phyloP scores from a whole-genome alignment of 768 basidiomycete species.

The Lanmaoa rubissima region DNA sequence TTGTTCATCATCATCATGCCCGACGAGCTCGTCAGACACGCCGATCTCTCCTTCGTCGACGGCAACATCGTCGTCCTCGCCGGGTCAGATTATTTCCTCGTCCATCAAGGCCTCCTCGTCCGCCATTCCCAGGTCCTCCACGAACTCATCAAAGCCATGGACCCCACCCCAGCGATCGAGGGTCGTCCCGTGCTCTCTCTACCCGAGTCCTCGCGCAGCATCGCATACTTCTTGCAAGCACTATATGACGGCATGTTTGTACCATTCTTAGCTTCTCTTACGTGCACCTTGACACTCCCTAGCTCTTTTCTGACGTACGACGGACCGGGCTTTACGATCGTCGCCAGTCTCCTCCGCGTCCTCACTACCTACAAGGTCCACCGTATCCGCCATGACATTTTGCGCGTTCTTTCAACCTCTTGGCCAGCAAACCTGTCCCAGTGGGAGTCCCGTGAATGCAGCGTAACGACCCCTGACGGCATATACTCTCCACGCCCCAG shows the following conservation, averaged over 20 bases:
- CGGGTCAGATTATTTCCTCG: conserved; percentile 58
- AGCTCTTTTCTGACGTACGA: conserved; percentile 51
- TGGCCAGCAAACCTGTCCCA: conserved; percentile 64
- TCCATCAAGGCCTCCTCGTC: conserved; percentile 63
- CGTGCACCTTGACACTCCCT: conserved; percentile 16
- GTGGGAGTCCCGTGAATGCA: conserved; percentile 71
- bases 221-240: conserved; percentile 57
- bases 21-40: conserved; percentile 40
- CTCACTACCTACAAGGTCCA: conserved; percentile 63
- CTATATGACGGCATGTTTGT: conserved; percentile 72
- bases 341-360: conserved; percentile 58
- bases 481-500: conserved; percentile 53
- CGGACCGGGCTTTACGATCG: conserved; percentile 47
- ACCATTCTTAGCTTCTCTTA: not conserved
- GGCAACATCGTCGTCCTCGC: conserved; percentile 68
- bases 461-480: conserved; percentile 47
- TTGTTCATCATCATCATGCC: conserved; percentile 11
- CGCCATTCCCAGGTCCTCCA: conserved; percentile 59
- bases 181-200: conserved; percentile 56
- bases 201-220: conserved; percentile 53
- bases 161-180: conserved; percentile 39
- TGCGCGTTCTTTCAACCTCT: conserved; percentile 47
- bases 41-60: conserved; percentile 61
- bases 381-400: conserved; percentile 54
- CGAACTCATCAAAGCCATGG: conserved; percentile 37